A percentile compares a stretch with the other conserved stretches of the same genome.
Evolutionary conservation across 495 filamentous ascomycete genomes (phyloP).

Genomic region (Penicillium dipodomyicola): DNA sequence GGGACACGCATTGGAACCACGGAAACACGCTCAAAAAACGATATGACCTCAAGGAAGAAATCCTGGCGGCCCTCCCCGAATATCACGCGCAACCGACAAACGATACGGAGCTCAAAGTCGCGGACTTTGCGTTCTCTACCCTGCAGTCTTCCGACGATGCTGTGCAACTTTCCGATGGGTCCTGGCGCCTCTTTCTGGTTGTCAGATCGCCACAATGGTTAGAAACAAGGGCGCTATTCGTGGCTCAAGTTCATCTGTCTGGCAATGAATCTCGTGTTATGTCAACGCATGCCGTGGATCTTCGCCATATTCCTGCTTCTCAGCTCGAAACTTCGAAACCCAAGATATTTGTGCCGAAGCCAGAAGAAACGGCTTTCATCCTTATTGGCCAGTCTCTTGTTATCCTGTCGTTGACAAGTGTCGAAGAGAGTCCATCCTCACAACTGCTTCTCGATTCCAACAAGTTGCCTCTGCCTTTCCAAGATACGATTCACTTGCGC

Average conservation of each 20-base stretch:
- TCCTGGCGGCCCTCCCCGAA: constrained; percentile 27
- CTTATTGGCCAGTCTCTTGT: constrained; percentile 74
- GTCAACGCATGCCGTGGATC: constrained; percentile 31
- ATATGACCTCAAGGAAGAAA: constrained; percentile 46
- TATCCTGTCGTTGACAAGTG: constrained; percentile 63
- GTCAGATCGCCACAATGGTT: constrained; percentile 25
- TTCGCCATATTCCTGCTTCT: constrained; percentile 20
- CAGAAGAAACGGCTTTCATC: constrained; percentile 77
- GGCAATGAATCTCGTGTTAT: constrained; percentile 27
- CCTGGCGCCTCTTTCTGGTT: constrained; percentile 36
- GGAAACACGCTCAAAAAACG: constrained; percentile 55
- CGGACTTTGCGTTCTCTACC: constrained; percentile 37
- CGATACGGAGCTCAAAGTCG: constrained; percentile 33
- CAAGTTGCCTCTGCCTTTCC: constrained; percentile 57
- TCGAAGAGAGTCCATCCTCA: constrained; percentile 61
- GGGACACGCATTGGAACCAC: constrained; percentile 84
- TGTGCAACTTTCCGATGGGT: constrained; percentile 22
- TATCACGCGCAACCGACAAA: constrained; percentile 26
- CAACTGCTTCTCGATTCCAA: constrained; percentile 67
- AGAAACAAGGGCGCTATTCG: constrained; percentile 25
- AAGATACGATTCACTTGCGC: constrained; percentile 83
- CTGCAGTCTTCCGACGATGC: constrained; percentile 18
- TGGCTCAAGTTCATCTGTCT: constrained; percentile 32
- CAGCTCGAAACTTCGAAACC: constrained; percentile 51
- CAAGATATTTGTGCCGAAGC: constrained; percentile 71